A percentile compares a stretch with the other conserved stretches of the same genome.
phyloP scores from a whole-genome alignment of 805 yeast species.

The Barnettozyma salicaria region DNA sequence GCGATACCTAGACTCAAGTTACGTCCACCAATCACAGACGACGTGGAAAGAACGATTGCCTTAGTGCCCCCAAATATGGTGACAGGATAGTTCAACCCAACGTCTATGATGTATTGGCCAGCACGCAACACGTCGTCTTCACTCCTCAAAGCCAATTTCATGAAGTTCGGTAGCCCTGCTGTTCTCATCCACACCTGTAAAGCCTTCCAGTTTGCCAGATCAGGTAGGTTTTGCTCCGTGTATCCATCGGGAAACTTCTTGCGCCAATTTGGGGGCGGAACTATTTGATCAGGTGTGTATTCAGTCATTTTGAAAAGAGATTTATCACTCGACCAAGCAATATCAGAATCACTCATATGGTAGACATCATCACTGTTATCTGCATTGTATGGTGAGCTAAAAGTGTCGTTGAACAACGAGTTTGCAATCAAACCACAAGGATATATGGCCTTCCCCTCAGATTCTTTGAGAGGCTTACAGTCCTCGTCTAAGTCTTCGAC shows the following conservation, averaged over 20 bases:
- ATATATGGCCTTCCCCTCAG: constrained; percentile 59
- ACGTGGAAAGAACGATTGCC: constrained; percentile 73
- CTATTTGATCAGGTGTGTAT: constrained; percentile 63
- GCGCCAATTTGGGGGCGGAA: constrained; percentile 94
- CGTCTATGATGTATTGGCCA: constrained; percentile 66
- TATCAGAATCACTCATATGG: constrained; percentile 41
- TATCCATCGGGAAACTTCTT: constrained; percentile 80
- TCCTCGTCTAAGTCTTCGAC: constrained; percentile 41
- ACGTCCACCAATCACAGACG: constrained; percentile 81
- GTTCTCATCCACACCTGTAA: constrained; percentile 98
- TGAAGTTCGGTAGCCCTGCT: constrained; percentile 86
- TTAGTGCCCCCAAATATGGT: constrained; percentile 84
- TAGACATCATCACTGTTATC: constrained; percentile 9
- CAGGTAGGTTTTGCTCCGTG: constrained; percentile 74
- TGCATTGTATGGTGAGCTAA: constrained; percentile 41
- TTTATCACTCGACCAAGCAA: constrained; percentile 82
- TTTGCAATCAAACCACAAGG: constrained; percentile 97
- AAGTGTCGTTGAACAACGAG: constrained; percentile 86
- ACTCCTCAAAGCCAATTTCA: constrained; percentile 71
- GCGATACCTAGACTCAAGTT: constrained; percentile 81
- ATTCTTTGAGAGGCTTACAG: constrained; percentile 59
- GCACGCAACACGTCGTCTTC: constrained; percentile 45
- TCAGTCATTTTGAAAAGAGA: constrained; percentile 65
- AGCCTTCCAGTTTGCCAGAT: constrained; percentile 69
- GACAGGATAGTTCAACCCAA: constrained; percentile 79